Evolutionary conservation across 2,329 filamentous ascomycete genomes (phyloP), one percentile per base, ranked within the genome.

Genomic region (Diaporthe vexans): DNA sequence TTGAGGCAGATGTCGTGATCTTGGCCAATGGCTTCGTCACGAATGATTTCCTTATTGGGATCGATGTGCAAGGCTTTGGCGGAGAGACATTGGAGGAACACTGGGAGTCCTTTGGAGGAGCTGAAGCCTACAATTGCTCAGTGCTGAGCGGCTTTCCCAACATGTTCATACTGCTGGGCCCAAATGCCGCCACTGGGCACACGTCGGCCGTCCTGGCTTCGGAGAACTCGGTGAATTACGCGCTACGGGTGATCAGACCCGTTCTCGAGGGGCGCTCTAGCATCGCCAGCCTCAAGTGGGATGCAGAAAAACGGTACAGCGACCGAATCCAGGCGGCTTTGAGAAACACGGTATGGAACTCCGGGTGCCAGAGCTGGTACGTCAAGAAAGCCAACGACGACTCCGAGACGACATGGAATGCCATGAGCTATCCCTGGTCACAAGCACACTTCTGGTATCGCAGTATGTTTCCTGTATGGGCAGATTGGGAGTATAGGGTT

Each of bases 141-240:
- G 86, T 87, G 1, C 82, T 92, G 80, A 88, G 88, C 76, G 88
- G 88, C 0, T 92, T 92, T 78, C 91, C 91, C 3, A 93, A 93
- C 78, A 90, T 92, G 78, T 92, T 93, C 81, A 84, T 92, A 73
- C 81, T 92, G 0, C 87, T 91, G 54, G 84, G 91, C 0, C 91
- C 91, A 0, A 93, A 93, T 78, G 88, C 90, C 0, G 85, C 84
- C 0, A 93, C 91, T 0, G 91, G 91, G 0, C 91, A 93, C 79
- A 88, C 85, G 8, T 80, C 79, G 5, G 71, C 81, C 46, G 81
- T 87, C 56, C 84, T 86, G 80, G 83, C 90, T 0, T 84, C 85
- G 5, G 91, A 93, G 77, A 92, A 92, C 79, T 87, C 87, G 78
- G 83, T 92, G 76, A 89, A 91, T 75, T 91, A 89, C 79, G 86